phyloP scores from a whole-genome alignment of 1,284 basidiomycete genomes.

The Heterobasidion parviporum region DNA sequence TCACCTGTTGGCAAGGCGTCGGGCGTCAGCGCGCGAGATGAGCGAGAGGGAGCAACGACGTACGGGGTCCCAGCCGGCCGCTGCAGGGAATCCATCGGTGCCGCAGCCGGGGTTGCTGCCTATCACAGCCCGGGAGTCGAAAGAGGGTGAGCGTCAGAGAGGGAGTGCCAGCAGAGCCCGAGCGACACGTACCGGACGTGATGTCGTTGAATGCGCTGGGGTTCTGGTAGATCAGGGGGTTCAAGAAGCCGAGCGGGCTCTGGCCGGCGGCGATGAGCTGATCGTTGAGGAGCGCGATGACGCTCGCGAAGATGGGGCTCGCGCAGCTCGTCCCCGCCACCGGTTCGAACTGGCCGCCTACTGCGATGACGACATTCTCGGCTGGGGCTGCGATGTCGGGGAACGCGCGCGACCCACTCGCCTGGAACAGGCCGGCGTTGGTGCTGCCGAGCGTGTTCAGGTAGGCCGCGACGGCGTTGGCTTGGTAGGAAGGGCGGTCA shows the following conservation, averaged over 20 bases:
- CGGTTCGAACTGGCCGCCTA: constrained; percentile 33
- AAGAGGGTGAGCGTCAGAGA: too few species aligned
- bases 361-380: constrained; percentile 47
- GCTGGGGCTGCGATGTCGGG: constrained; percentile 50
- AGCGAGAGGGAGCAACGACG: not conserved
- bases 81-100: constrained; percentile 27
- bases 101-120: constrained; percentile 29
- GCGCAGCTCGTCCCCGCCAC: constrained; percentile 54
- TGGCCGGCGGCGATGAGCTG: constrained; percentile 42
- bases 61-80: constrained; percentile 30
- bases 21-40: not conserved
- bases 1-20: constrained; percentile 1
- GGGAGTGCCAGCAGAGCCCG: too few species aligned
- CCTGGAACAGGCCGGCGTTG: constrained; percentile 16
- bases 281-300: constrained; percentile 53
- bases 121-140: not conserved
- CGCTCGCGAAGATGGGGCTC: constrained; percentile 50
- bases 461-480: constrained; percentile 22
- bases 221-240: constrained; percentile 41
- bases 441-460: constrained; percentile 19
- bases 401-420: constrained; percentile 19
- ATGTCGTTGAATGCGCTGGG: constrained; percentile 50
- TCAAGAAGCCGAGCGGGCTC: constrained; percentile 35
- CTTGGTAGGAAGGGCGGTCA: not conserved
- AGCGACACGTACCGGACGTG: constrained; percentile 11